Evolutionary conservation across 768 basidiomycete genomes (phyloP).

Genomic region (Tylopilus felleus): DNA sequence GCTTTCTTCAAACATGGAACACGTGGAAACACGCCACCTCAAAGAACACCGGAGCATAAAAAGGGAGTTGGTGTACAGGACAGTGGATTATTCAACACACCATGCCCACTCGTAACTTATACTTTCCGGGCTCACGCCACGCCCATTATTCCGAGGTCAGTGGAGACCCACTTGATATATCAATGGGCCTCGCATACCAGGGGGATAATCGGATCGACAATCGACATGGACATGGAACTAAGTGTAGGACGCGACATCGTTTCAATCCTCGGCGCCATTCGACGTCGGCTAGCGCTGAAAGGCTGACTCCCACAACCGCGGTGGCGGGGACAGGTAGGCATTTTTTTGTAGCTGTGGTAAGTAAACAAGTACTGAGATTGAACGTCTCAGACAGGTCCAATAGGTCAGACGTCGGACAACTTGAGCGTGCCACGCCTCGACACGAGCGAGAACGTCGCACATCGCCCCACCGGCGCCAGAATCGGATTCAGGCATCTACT

Average conservation of each 20-base stretch:
- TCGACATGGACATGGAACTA: not conserved
- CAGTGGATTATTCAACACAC: not conserved
- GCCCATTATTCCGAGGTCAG: constrained; percentile 2
- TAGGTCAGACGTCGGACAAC: not conserved
- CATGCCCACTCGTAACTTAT: constrained; percentile 3
- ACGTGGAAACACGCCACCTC: constrained; percentile 10
- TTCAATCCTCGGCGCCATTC: not conserved
- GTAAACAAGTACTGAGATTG: not conserved
- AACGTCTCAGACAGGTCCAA: constrained; percentile 2
- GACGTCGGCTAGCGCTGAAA: not conserved
- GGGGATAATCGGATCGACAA: not conserved
- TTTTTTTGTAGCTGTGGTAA: not conserved
- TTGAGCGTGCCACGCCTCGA: not conserved
- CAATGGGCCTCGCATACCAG: not conserved
- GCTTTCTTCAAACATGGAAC: not conserved
- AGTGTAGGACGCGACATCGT: not conserved
- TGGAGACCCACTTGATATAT: not conserved
- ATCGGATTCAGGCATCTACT: not conserved
- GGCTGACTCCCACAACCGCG: not conserved
- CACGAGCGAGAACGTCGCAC: not conserved
- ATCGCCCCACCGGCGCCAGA: not conserved
- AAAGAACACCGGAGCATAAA: constrained; percentile 5
- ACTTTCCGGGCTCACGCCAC: not conserved
- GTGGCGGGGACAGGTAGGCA: constrained; percentile 7
- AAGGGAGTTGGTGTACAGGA: not conserved